Base-by-base conservation (phyloP, 2,329 filamentous ascomycete genomes). In the Fusarium tupiense region DNA sequence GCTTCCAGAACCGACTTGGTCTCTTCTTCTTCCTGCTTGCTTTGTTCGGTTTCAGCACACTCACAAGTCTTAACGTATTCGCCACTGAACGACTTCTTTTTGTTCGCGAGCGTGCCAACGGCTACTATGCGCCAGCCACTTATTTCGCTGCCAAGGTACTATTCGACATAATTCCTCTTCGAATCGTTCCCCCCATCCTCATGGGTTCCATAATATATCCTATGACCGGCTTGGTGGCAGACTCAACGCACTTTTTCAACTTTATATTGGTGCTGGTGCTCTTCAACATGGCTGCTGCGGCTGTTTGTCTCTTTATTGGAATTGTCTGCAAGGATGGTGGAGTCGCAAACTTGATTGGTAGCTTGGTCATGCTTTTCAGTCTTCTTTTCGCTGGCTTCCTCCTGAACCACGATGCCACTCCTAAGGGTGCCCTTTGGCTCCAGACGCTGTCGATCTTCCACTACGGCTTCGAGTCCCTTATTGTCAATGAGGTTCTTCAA, bases 1-100 rank as follows among this genome's bases (percentile, higher is more conserved):
- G 97, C 40, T 99, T 99, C 88, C 96, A 99, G 83, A 99, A 99
- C 82, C 91, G 96, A 26, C 91, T 99, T 10, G 96, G 96, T 72
- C 90, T 99, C 20, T 99, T 99, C 89, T 97, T 99, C 86, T 99
- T 99, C 86, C 88, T 99, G 40, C 89, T 99, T 4, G 95, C 96
- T 1, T 88, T 99, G 6, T 99, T 98, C 78, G 96, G 96, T 16
- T 99, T 99, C 86, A 98, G 94, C 83, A 98, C 96, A 2, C 87
- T 99, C 44, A 98, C 96, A 0, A 97, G 94, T 77, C 87, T 99
- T 62, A 98, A 93, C 37, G 96, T 98, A 17, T 99, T 99, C 82
- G 95, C 95, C 2, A 90, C 94, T 1, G 96, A 99, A 83, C 89
- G 96, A 50, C 89, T 98, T 13, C 86, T 99, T 43, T 99, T 99